Base-by-base conservation (phyloP, 495 filamentous ascomycete species). In the Glarea lozoyensis region DNA sequence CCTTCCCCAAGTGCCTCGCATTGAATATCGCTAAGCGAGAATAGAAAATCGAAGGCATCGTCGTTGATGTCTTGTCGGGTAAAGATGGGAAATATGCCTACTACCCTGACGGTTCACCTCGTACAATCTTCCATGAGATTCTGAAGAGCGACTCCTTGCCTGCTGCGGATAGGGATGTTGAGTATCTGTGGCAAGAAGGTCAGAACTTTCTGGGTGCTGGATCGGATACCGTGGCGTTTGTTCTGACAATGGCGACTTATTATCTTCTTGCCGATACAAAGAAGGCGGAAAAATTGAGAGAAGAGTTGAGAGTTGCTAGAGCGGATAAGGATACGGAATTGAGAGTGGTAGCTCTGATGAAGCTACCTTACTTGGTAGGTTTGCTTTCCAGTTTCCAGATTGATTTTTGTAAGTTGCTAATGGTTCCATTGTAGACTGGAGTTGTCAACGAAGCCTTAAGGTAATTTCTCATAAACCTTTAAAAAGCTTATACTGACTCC, bases 391-490 rank as follows among this genome's bases (percentile, higher is more conserved):
- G 5, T 5, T 38, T 7, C 19, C 6, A 7, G 36, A 6, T 35
- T n/a, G 10, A 30, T n/a, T 22, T 36, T 2, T n/a, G n/a, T n/a
- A n/a, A n/a, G n/a, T n/a, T 43, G 13, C 6, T 38, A 24, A 19
- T 40, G 33, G 11, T 43, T 11, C 13, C 9, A 20, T 32, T 16
- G 0, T 47, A 69, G 63, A 58, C 51, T 31, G 68, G 60, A 0
- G 58, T 71, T 10, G 55, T 70, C n/a, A 53, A 61, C 21, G 67
- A 71, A 45, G 60, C 57, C 3, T 45, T 67, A 19, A 57, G 68
- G 12, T 37, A 21, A 37, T 7, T 20, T 15, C 32, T 16, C 17
- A 35, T 35, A 35, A 11, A 10, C 5, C 15, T 35, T 35, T 16
- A 9, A 15, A 16, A 11, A 35, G 32, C 49, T 30, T 65, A 60